These are phyloP conservation scores for Macrocystidia cucumis DNA, from an alignment of 1,284 basidiomycete genomes.

Conservation along the genomic window DNA sequence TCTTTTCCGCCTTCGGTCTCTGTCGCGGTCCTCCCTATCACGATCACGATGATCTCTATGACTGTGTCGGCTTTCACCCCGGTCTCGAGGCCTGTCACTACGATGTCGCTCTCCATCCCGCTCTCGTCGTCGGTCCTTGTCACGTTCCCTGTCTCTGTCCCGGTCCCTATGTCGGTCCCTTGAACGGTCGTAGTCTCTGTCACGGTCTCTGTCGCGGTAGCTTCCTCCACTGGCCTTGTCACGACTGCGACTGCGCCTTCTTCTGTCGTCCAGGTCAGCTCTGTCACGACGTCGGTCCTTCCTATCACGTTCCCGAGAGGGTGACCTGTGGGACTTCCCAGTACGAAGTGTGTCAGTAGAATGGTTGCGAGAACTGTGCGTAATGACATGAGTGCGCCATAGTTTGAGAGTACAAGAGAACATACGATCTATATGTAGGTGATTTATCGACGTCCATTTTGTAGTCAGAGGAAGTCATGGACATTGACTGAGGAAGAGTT, in stretches of 20 bases:
- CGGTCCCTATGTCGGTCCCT: constrained; percentile 45
- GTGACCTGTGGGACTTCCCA: constrained; percentile 61
- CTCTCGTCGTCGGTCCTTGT: constrained; percentile 37
- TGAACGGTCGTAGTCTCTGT: constrained; percentile 30
- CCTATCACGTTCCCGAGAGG: constrained; percentile 49
- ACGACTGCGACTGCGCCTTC: constrained; percentile 40
- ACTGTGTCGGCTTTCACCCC: constrained; percentile 26
- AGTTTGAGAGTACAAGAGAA: constrained; percentile 11
- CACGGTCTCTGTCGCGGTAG: constrained; percentile 29
- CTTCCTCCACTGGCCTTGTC: constrained; percentile 40
- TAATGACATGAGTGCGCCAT: constrained; percentile 8
- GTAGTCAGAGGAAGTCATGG: constrained; percentile 25
- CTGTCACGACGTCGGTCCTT: constrained; percentile 45
- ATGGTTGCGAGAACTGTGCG: constrained; percentile 52
- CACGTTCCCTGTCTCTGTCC: constrained; percentile 32
- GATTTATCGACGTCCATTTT: constrained; percentile 62
- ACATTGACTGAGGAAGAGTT: too few relatives aligned
- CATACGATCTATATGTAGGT: constrained; percentile 60
- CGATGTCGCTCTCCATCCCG: constrained; percentile 35
- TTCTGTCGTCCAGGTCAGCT: constrained; percentile 42
- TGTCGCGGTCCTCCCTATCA: constrained; percentile 42
- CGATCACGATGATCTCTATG: constrained; percentile 34
- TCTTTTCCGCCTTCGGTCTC: constrained; percentile 36
- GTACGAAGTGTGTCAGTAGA: constrained; percentile 70
- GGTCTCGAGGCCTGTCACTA: constrained; percentile 26